A percentile compares a stretch with the other conserved stretches of the same genome.
Evolutionary conservation across 176 grass and related monocot species (phyloP).

Genomic region (Aegilops bicornis): DNA sequence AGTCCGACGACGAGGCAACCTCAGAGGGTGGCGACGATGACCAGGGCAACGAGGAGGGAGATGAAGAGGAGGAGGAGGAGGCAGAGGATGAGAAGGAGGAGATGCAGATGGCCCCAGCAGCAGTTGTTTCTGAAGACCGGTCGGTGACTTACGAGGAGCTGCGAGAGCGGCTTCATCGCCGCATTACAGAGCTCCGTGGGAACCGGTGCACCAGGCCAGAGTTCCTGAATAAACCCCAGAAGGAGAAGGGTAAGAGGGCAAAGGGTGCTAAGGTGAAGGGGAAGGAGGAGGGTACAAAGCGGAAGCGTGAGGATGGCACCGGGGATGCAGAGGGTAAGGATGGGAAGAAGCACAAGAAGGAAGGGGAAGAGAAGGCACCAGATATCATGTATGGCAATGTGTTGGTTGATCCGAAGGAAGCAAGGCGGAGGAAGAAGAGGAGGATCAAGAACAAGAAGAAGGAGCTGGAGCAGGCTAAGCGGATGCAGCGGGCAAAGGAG

Average conservation of each 20-base stretch:
- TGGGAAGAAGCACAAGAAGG: constrained; percentile 49
- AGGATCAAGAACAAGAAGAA: constrained; percentile 69
- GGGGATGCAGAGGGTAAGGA: constrained; percentile 40
- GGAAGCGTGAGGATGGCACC: constrained; percentile 44
- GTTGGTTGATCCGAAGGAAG: constrained; percentile 58
- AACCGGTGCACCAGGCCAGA: constrained; percentile 72
- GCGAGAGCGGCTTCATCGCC: constrained; percentile 43
- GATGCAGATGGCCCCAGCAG: constrained; percentile 7
- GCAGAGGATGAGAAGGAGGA: constrained; percentile 17
- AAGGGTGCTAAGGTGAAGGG: constrained; percentile 41
- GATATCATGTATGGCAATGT: constrained; percentile 77
- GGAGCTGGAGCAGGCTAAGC: constrained; percentile 65
- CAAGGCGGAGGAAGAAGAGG: constrained; percentile 63
- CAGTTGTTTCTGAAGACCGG: constrained; percentile 40
- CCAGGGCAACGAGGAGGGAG: neutral
- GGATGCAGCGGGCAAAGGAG: constrained; percentile 62
- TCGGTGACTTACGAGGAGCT: constrained; percentile 89
- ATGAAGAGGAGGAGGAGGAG: constrained; percentile 17
- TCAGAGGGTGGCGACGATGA: constrained; percentile 22
- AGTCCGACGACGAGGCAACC: constrained; percentile 24
- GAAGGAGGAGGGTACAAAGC: constrained; percentile 38
- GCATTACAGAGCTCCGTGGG: constrained; percentile 58
- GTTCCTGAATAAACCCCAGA: constrained; percentile 51
- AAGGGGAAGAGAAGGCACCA: constrained; percentile 19
- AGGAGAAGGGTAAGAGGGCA: constrained; percentile 57